Conservation (phyloP, 75 land plant genomes). For the Selaginella tamariscina region DNA sequence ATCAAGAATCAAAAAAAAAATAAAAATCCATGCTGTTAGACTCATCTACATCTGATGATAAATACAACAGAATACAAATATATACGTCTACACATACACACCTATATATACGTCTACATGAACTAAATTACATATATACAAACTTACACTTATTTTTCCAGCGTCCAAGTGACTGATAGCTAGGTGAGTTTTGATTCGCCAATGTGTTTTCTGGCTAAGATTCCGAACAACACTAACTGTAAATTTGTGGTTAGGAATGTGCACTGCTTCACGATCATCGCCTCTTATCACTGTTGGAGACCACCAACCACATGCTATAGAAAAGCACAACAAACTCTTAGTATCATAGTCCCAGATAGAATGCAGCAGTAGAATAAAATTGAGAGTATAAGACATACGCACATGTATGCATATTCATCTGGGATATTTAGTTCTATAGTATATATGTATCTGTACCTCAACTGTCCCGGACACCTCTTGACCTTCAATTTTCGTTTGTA, state of each 20-base stretch:
- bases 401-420: no score
- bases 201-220: conserved; percentile 13
- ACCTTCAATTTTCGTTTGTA: conserved; percentile 6
- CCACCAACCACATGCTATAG: conserved; percentile 10
- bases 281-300: conserved; percentile 8
- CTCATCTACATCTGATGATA: background rate
- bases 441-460: background rate
- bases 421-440: no score
- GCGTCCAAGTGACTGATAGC: conserved; percentile 4
- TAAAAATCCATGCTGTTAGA: no score
- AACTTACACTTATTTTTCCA: conserved; percentile 11
- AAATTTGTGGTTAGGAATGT: conserved; percentile 7
- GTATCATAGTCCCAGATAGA: background rate
- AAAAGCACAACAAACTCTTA: background rate
- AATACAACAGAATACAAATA: background rate
- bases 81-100: background rate
- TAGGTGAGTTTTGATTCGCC: conserved; percentile 7
- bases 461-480: conserved; percentile 9
- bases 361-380: no score
- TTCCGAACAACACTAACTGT: conserved; percentile 9
- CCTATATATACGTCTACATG: no score
- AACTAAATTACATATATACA: no score
- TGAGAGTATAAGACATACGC: no score
- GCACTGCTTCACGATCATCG: conserved; percentile 13
- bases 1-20: no score